Conservation (phyloP, 139 green algal species). For the Yamagishiella unicocca region DNA sequence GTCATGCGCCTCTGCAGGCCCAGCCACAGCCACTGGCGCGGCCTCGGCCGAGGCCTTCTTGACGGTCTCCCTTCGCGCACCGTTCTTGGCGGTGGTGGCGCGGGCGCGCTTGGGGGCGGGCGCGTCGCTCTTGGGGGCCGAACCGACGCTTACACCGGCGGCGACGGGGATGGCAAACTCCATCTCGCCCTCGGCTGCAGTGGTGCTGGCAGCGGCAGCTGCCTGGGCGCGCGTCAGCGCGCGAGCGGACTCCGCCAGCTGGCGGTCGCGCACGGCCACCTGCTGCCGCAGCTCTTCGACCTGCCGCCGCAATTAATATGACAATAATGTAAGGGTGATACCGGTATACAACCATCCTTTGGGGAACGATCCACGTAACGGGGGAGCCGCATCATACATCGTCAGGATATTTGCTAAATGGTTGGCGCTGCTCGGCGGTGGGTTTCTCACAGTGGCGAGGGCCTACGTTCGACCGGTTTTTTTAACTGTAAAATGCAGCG, state of each 20-base stretch:
- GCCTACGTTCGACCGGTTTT: too few species aligned
- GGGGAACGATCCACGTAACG: too few species aligned
- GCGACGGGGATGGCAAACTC: neutral
- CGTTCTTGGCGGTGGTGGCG: constrained; percentile 29
- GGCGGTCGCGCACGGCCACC: neutral
- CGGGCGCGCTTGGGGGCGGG: neutral
- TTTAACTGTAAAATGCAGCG: too few species aligned
- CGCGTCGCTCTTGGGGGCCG: neutral
- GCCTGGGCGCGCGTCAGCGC: neutral
- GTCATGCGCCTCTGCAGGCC: neutral
- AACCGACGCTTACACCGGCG: neutral
- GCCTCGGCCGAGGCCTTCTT: neutral
- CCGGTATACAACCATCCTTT: too few species aligned
- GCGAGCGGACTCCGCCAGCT: neutral
- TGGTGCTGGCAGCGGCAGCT: neutral
- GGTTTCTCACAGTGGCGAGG: too few species aligned
- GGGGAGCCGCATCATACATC: too few species aligned
- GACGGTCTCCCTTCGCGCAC: neutral
- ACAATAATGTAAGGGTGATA: too few species aligned
- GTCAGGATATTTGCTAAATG: too few species aligned
- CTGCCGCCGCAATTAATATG: too few species aligned
- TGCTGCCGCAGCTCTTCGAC: constrained; percentile 21
- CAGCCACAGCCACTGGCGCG: neutral
- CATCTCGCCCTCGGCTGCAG: neutral
- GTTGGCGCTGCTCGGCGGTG: too few species aligned